Base-by-base conservation (phyloP, 2,329 filamentous ascomycete genomes). In the Sphaerulina musiva region DNA sequence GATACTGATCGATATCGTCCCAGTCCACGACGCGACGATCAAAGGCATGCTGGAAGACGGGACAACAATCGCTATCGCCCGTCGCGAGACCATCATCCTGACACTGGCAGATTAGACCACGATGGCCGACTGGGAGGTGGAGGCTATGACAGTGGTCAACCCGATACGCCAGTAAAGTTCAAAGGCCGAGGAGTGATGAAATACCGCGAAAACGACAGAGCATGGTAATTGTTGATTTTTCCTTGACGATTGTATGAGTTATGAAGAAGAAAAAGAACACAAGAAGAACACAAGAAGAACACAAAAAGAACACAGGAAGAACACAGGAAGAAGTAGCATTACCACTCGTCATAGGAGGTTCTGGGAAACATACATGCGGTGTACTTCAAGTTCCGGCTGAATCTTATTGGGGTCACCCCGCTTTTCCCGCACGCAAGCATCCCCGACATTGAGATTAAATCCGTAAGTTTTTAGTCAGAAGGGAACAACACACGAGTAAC, bases 101-200 rank as follows among this genome's bases (percentile, higher is more conserved):
- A 62, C 43, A 55, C 58, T n/a, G 74, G 73, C 17, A 73, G 75
- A 11, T 73, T 77, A 12, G 59, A 55, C 43, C 31, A 51, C 20
- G 59, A 58, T 14, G 57, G 59, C 2, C 55, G 62, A 39, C 54
- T 62, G 9, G 61, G 59, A 11, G 58, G 59, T 14, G 62, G 52
- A 17, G 52, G 51, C 29, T 56, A 51, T 9, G 60, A 59, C 6
- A 29, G 26, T 17, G 59, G 61, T 40, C 64, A 66, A 12, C 56
- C 64, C n/a, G 69, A 65, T 11, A 60, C 64, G 42, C 64, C 65
- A 3, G 66, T 73, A 29, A 69, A 71, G 56, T 72, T 70, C 62
- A 72, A 73, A 53, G 71, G 70, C n/a, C 54, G 71, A 42, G 71
- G 71, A 14, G 65, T 66, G 34, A 73, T 73, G 70, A 70, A 70